Conservation (phyloP, 176 grass and related monocot species). For the Musa beccarii region DNA sequence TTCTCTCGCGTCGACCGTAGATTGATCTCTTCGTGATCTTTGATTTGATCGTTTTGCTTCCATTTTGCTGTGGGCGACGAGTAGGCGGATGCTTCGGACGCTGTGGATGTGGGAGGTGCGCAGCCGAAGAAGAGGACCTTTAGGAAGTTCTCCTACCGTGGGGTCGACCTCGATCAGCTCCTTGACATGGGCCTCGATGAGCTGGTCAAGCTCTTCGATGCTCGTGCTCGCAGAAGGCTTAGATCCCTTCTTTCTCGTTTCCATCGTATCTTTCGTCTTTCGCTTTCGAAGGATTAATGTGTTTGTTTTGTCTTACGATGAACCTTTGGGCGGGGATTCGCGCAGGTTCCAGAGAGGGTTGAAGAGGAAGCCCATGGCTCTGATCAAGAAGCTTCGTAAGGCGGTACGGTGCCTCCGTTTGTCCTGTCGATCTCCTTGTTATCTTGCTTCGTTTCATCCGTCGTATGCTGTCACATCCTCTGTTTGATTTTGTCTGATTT, state of each 20-base stretch:
- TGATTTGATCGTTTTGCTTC: not conserved
- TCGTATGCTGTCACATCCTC: not conserved
- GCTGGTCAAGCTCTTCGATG: slow-evolving; percentile 81
- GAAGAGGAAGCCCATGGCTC: slow-evolving; percentile 97
- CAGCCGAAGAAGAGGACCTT: slow-evolving; percentile 97
- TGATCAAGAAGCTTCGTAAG: slow-evolving; percentile 96
- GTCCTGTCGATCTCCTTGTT: not conserved
- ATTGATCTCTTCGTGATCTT: not conserved
- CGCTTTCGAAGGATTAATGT: not conserved
- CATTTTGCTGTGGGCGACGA: not conserved
- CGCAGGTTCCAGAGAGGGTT: slow-evolving; percentile 82
- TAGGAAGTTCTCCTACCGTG: slow-evolving; percentile 94
- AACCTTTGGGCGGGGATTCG: not conserved
- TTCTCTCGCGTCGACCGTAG: not conserved
- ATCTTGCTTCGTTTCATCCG: not conserved
- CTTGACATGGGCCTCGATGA: slow-evolving; percentile 96
- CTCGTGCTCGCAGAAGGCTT: slow-evolving; percentile 69
- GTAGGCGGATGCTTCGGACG: slow-evolving; percentile 43
- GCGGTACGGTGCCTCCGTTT: slow-evolving; percentile 40
- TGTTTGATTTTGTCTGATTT: not conserved
- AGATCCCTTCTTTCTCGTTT: not conserved
- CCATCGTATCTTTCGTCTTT: not conserved
- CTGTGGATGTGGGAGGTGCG: slow-evolving; percentile 43
- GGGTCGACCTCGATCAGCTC: slow-evolving; percentile 86
- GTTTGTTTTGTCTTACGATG: not conserved